Evolutionary conservation across 495 filamentous ascomycete species (phyloP).

Genomic region (Xylona heveae): DNA sequence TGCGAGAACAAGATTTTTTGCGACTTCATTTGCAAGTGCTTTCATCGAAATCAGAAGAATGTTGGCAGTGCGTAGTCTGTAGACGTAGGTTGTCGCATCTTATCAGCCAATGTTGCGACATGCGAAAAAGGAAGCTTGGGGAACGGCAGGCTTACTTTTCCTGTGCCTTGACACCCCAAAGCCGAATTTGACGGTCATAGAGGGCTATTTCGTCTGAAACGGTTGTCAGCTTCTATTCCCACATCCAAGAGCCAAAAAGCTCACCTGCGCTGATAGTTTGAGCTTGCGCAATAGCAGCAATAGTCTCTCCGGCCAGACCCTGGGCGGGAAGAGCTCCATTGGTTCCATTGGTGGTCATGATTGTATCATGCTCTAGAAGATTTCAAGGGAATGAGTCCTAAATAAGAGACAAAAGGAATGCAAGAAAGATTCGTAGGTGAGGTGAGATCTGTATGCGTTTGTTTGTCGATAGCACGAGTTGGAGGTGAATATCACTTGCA

Average conservation of each 20-base stretch:
- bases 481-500: no score
- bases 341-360: no score
- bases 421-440: no score
- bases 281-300: conserved; percentile 11
- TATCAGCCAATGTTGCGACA: background rate
- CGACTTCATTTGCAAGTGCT: conserved; percentile 84
- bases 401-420: no score
- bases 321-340: conserved; percentile 10
- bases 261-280: conserved; percentile 33
- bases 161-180: conserved; percentile 93
- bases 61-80: conserved; percentile 68
- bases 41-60: conserved; percentile 77
- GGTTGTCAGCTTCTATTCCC: background rate
- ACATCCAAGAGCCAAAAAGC: background rate
- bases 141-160: conserved; percentile 29
- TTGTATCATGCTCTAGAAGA: no score
- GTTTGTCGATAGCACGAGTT: no score
- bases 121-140: background rate
- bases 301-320: conserved; percentile 7
- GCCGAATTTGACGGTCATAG: conserved; percentile 94
- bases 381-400: no score
- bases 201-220: conserved; percentile 79
- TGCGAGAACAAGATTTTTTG: conserved; percentile 92
- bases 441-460: no score
- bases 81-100: background rate